These are phyloP conservation scores for Candida xyloterini DNA, from an alignment of 805 yeast genomes.

Conservation along the genomic window DNA sequence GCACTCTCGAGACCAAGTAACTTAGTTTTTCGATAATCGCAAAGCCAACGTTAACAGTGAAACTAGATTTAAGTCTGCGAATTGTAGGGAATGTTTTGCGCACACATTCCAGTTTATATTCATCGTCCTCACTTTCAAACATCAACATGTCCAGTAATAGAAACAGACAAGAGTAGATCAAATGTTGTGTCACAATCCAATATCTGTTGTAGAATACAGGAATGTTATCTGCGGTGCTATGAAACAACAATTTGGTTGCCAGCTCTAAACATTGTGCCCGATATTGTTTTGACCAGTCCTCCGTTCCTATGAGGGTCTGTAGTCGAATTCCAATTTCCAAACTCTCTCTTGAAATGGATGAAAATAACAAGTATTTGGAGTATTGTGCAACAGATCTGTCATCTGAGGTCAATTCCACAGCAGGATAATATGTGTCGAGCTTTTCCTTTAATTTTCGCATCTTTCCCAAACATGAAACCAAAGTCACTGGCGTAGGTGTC, in stretches of 20 bases:
- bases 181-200: constrained; percentile 29
- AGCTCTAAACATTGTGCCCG: constrained; percentile 20
- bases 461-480: constrained; percentile 15
- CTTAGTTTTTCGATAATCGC: constrained; percentile 27
- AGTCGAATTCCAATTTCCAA: constrained; percentile 24
- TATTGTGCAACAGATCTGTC: constrained; percentile 17
- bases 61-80: constrained; percentile 18
- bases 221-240: constrained; percentile 16
- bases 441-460: constrained; percentile 14
- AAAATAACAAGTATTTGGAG: constrained; percentile 21
- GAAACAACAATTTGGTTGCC: constrained; percentile 19
- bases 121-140: constrained; percentile 23
- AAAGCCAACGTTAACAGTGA: constrained; percentile 26
- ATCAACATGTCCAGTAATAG: constrained; percentile 26
- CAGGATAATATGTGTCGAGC: constrained; percentile 9
- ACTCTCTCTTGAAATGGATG: constrained; percentile 25
- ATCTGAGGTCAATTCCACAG: constrained; percentile 2
- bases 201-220: constrained; percentile 24
- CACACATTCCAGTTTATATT: constrained; percentile 16
- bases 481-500: not conserved
- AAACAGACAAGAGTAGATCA: constrained; percentile 27
- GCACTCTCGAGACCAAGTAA: constrained; percentile 20
- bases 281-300: constrained; percentile 20
- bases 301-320: constrained; percentile 20
- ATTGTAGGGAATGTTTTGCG: constrained; percentile 21